Conservation (phyloP, 768 basidiomycete genomes). For the Pholiota conissans region DNA sequence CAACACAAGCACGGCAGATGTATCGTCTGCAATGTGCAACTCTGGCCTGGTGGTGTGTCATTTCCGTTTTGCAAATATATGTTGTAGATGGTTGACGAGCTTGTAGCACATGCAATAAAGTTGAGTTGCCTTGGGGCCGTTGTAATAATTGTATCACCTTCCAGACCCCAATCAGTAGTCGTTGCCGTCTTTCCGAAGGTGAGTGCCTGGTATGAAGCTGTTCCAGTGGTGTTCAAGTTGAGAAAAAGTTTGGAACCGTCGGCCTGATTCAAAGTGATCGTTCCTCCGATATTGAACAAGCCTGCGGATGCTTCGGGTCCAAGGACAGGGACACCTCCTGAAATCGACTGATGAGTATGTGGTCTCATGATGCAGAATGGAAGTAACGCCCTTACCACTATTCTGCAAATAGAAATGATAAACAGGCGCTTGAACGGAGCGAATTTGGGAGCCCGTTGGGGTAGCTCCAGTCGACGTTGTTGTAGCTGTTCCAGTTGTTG, state of each 20-base stretch:
- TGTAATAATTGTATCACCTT: conserved; percentile 61
- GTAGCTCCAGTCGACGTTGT: conserved; percentile 32
- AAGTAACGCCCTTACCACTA: conserved; percentile 31
- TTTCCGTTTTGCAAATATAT: conserved; percentile 53
- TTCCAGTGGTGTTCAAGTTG: conserved; percentile 42
- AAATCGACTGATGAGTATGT: neutral
- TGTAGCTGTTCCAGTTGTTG: conserved; percentile 20
- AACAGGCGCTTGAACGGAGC: conserved; percentile 50
- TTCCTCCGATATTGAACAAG: conserved; percentile 47
- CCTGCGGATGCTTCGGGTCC: conserved; percentile 53
- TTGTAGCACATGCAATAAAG: conserved; percentile 52
- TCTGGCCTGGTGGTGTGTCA: conserved; percentile 39
- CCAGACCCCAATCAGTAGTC: conserved; percentile 56
- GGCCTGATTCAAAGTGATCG: conserved; percentile 44
- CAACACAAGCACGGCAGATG: conserved; percentile 47
- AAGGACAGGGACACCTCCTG: conserved; percentile 48
- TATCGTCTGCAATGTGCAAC: conserved; percentile 39
- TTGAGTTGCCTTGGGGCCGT: conserved; percentile 51
- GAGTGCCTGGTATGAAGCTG: conserved; percentile 50
- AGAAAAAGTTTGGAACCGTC: conserved; percentile 46
- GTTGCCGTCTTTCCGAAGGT: conserved; percentile 44
- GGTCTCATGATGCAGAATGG: neutral
- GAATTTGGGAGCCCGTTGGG: conserved; percentile 49
- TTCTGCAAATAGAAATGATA: conserved; percentile 60
- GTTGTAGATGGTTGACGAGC: conserved; percentile 38